Base-by-base conservation (phyloP, 2,329 filamentous ascomycete species). In the Aureobasidium mangrovei region DNA sequence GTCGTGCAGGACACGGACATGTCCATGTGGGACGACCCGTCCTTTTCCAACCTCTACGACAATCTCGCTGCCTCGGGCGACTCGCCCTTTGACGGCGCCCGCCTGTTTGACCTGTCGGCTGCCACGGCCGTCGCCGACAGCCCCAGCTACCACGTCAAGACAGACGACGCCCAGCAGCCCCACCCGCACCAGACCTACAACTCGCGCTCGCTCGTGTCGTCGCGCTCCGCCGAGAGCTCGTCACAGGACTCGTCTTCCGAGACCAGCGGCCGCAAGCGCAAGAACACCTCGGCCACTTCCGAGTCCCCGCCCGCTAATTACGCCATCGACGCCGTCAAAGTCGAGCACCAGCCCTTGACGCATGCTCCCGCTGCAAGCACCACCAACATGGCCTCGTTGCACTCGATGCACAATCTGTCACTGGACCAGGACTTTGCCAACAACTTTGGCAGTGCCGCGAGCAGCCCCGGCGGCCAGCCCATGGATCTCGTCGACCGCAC, bases 381-480 rank as follows among this genome's bases (percentile, higher is more conserved):
- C 5, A 53, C 56, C 52, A 60, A 57, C 48, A 54, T 58, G 43
- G 43, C 44, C 18, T 42, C 42, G 12, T 47, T 65, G 42, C 60
- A 62, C 41, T 65, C 63, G 10, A 65, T 65, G 63, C 61, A 66
- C 58, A 63, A 65, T 36, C 62, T 65, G 44, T 65, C 63, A 9
- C 45, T 69, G 43, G 65, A 69, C 35, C 61, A 64, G 39, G 66
- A 68, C 56, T 66, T 69, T 54, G 65, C 61, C 55, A 59, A 58
- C 43, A 77, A 81, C 59, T 83, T 84, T 62, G 76, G 78, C 12
- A 80, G 78, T 60, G 76, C 77, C 7, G 76, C 78, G 2, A 81
- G 75, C 60, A 84, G 79, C 57, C 79, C 81, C 27, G 57, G 57
- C 9, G 53, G 43, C 35, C 36, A 46, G 35, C 28, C 51, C 12